Evolutionary conservation across 2,329 filamentous ascomycete genomes (phyloP), one percentile per base, ranked within the genome.

Genomic region (Epicoccum nigrum): DNA sequence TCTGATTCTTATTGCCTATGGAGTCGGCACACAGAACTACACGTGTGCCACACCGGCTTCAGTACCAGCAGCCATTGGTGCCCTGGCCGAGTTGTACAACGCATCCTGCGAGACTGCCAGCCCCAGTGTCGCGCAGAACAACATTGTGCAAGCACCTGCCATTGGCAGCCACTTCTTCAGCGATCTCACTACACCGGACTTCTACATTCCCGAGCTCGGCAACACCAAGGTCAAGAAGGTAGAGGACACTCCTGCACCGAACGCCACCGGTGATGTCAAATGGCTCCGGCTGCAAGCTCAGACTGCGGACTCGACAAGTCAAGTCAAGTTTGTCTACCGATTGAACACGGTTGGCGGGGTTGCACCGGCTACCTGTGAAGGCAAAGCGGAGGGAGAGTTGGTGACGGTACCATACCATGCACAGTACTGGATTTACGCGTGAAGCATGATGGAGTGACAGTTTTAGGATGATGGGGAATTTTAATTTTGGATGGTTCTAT

Each of bases 351-450:
- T 86, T 1, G 92, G 92, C 17, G 93, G 93, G 6, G 83, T 82
- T 45, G 76, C 91, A 1, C 92, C 92, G 0, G 74, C 80, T 4
- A 88, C 83, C 0, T 97, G 93, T 71, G 74, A 79, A 0, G 79
- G 81, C 7, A 66, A 71, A 47, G 68, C 74, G 0, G 52, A 60
- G 4, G 68, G 60, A 0, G 54, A 60, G n/a, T 58, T 68, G 9
- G 90, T 97, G 58, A 79, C 87, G 55, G 84, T 96, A n/a, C 79
- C 90, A 64, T 97, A 97, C 74, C 79, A 89, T 35, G 86, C 92
- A 32, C 84, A 93, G 81, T 97, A 90, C 60, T 86, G 83, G 87
- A 85, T 81, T 41, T 83, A 74, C 52, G 73, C 56, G 8, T 64
- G 23, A 39, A 51, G 21, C 11, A 16, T 30, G 13, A 4, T 7